Base-by-base conservation (phyloP, 2,329 filamentous ascomycete species). In the Cadophora sp. region DNA sequence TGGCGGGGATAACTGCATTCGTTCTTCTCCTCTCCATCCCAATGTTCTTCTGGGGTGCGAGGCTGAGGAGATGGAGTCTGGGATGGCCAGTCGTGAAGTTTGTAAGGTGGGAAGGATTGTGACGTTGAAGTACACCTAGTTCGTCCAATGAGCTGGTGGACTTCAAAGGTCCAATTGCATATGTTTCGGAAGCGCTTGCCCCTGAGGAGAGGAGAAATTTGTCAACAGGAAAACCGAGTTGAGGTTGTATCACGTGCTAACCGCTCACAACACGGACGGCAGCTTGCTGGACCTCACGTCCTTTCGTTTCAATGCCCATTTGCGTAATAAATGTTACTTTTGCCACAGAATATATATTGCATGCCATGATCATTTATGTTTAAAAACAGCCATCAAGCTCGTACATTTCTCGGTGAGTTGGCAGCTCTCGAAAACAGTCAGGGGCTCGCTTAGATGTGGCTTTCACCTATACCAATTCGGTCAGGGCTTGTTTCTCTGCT, bases 21-120 rank as follows among this genome's bases (percentile, higher is more conserved):
- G 60, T 68, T 11, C 48, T 70, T 31, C 16, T 64, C 5, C 63
- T 70, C 29, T 61, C 62, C 6, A 29, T 70, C n/a, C 68, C 68
- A 2, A 70, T 70, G 68, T 70, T 70, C 50, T 68, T 64, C 58
- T 68, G 53, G 29, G 68, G 68, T 7, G 66, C 62, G 8, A 66
- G 65, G 46, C 37, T 70, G 11, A 65, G 68, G 22, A 64, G 59
- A 48, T 65, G 62, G 60, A 70, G 68, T 68, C 55, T 70, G 56
- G 60, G 64, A 9, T 70, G 68, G 68, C 66, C 53, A 61, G 53
- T 24, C 34, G 62, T 68, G 34, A 65, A 53, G 34, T 69, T 69
- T 56, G 56, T 66, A n/a, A 55, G 31, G 7, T 66, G 55, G 55
- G 50, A 60, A 31, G 64, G 58, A 37, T 31, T 55, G 51, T 55